Evolutionary conservation across 2,329 filamentous ascomycete genomes (phyloP).

Genomic region (Cryphonectria radicalis): DNA sequence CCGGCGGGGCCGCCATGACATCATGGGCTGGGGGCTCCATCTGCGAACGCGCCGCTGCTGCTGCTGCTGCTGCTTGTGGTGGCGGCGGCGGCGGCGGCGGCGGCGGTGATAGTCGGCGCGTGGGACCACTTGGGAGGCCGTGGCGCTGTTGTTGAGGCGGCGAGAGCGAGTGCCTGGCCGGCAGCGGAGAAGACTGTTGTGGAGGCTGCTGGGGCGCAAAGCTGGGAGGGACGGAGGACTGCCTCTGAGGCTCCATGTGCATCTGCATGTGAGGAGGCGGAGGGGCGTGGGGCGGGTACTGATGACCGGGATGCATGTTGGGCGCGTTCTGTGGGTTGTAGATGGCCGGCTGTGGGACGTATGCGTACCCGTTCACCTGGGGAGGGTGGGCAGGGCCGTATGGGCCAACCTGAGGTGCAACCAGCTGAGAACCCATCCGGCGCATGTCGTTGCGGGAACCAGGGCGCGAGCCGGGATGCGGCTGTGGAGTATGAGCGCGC

Average conservation of each 20-base stretch:
- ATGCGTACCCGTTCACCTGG: constrained; percentile 72
- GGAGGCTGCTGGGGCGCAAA: constrained; percentile 67
- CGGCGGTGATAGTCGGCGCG: constrained; percentile 56
- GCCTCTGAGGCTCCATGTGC: constrained; percentile 70
- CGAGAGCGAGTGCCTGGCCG: constrained; percentile 59
- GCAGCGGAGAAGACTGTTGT: constrained; percentile 52
- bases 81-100: constrained; percentile 60
- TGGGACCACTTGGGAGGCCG: constrained; percentile 50
- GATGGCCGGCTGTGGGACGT: constrained; percentile 83
- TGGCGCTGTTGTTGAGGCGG: constrained; percentile 62
- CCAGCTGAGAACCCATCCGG: constrained; percentile 74
- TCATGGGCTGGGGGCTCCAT: constrained; percentile 52
- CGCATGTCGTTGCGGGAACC: constrained; percentile 80
- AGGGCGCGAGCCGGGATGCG: constrained; percentile 74
- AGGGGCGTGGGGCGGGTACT: constrained; percentile 42
- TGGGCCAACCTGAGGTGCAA: constrained; percentile 64
- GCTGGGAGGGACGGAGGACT: constrained; percentile 71
- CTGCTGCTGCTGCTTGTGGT: constrained; percentile 43
- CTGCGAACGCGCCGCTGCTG: constrained; percentile 54
- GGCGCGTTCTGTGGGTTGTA: constrained; percentile 70
- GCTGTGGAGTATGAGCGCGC: constrained; percentile 82
- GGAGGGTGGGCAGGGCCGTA: constrained; percentile 45
- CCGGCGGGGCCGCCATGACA: constrained; percentile 55
- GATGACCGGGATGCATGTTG: constrained; percentile 46
- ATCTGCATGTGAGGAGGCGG: constrained; percentile 61